These are phyloP conservation scores for Ambrosia hybrid DNA, from an alignment of 140 eudicot species.

Conservation along the genomic window DNA sequence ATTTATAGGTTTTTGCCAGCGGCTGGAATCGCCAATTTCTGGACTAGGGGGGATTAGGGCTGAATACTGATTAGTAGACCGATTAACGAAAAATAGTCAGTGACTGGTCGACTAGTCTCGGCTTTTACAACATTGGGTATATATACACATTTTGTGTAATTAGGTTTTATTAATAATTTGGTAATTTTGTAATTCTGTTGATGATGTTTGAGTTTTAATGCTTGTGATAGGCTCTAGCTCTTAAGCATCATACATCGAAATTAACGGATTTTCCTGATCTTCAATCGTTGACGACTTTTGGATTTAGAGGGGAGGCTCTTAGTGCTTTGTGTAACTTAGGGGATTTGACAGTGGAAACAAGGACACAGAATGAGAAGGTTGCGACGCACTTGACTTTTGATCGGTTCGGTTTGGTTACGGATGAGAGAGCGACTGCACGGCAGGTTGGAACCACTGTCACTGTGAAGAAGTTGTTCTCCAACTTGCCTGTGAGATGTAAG, in stretches of 20 bases:
- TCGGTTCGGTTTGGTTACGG: slow-evolving; percentile 58
- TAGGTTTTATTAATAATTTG: neutral
- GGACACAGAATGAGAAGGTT: slow-evolving; percentile 68
- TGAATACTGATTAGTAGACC: too few species aligned
- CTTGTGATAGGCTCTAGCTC: slow-evolving; percentile 68
- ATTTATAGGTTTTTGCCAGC: too few species aligned
- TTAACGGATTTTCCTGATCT: slow-evolving; percentile 88
- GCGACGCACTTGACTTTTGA: slow-evolving; percentile 88
- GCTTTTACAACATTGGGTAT: too few species aligned
- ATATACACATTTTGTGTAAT: slow-evolving; percentile 31
- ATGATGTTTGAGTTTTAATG: neutral
- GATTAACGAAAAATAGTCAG: too few species aligned
- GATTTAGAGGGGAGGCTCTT: slow-evolving; percentile 96
- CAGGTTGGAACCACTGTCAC: slow-evolving; percentile 94
- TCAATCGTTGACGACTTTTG: slow-evolving; percentile 82
- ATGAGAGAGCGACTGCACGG: slow-evolving; percentile 79
- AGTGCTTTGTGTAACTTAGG: slow-evolving; percentile 86
- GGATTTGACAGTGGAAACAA: slow-evolving; percentile 81
- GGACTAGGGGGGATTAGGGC: too few species aligned
- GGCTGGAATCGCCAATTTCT: slow-evolving; percentile 39
- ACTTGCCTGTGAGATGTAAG: slow-evolving; percentile 87
- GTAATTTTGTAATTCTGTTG: neutral
- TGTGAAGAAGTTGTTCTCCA: slow-evolving; percentile 80
- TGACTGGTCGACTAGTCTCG: too few species aligned
- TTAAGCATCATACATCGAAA: slow-evolving; percentile 94